Percentiles rank a stretch among this genome's conserved stretches.
Conservation (phyloP, 176 grass and related monocot species). For the Carex cristatella region DNA sequence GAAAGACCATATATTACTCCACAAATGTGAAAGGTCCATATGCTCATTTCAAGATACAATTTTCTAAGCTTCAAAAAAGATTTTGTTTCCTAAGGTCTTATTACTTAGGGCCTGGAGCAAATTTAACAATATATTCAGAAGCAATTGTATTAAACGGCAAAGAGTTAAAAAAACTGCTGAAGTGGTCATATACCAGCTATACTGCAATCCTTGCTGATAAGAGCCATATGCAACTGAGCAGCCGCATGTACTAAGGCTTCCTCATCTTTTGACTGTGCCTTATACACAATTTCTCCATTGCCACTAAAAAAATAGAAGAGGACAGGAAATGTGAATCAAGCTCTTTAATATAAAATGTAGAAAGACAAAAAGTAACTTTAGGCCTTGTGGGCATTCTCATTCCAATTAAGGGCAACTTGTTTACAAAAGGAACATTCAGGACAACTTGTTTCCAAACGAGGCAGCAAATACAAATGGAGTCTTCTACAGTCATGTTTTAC, state of each 20-base stretch:
- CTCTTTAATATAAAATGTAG: conserved; percentile 18
- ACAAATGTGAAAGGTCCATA: background rate
- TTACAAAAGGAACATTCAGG: background rate
- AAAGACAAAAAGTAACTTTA: background rate
- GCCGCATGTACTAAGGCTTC: conserved; percentile 86
- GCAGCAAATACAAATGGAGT: background rate
- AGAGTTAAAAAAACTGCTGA: background rate
- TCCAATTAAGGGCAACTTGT: background rate
- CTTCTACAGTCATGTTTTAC: background rate
- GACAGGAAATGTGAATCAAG: background rate
- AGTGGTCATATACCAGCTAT: conserved; percentile 39
- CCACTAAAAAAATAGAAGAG: conserved; percentile 36
- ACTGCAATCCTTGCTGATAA: conserved; percentile 56
- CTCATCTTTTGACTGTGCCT: conserved; percentile 96
- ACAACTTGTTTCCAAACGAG: background rate
- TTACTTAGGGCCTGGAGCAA: background rate
- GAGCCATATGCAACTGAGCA: conserved; percentile 68
- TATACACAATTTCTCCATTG: conserved; percentile 55
- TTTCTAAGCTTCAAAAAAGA: background rate
- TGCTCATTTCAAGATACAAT: background rate
- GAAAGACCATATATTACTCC: background rate
- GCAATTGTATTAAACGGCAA: background rate
- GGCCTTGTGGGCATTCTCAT: background rate
- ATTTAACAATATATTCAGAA: background rate
- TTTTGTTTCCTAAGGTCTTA: background rate